Evolutionary conservation across 768 basidiomycete genomes (phyloP), one percentile per base, ranked within the genome.

Genomic region (Russula virescens): DNA sequence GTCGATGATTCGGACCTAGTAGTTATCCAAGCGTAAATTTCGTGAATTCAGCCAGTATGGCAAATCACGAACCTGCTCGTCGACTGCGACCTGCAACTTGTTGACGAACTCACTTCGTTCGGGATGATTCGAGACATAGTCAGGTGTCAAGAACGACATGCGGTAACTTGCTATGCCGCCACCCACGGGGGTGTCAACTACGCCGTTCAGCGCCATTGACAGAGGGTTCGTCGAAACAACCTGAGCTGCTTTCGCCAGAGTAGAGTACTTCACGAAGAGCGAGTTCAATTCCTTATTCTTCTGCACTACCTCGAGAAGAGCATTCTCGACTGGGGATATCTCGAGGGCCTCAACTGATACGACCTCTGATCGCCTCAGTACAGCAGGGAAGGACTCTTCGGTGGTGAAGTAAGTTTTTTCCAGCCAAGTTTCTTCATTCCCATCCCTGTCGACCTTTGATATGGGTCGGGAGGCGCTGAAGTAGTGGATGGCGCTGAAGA

Each of bases 401-500:
- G 91, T 94, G 3, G 86, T 89, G 71, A 84, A 88, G 69, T 83
- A 86, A 0, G 89, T 92, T 77, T 96, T 98, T 72, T 97, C 94
- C 0, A 87, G 75, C 94, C 94, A 97, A 1, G 81, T 73, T 71
- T 91, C 89, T 71, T 90, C 87, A 31, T 75, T 77, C 9, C 85
- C 85, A 66, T 90, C 86, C 28, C 82, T 78, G 56, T 79, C 81
- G 10, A 77, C 71, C 71, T 86, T 91, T 59, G 82, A 80, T 48
- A 89, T 75, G 35, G 86, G 85, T 6, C 90, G 81, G 1, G 83
- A 83, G 55, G 83, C 88, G 58, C 88, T 89, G 76, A 98, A 98
- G 5, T 86, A 69, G 65, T 88, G 89, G 73, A 96, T 84, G 26
- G 86, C 88, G 71, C 95, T 94, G 61, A 23, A 65, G 67, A 45